Conservation (phyloP, 73 alveolate genomes). For the Effrenium voratum region DNA sequence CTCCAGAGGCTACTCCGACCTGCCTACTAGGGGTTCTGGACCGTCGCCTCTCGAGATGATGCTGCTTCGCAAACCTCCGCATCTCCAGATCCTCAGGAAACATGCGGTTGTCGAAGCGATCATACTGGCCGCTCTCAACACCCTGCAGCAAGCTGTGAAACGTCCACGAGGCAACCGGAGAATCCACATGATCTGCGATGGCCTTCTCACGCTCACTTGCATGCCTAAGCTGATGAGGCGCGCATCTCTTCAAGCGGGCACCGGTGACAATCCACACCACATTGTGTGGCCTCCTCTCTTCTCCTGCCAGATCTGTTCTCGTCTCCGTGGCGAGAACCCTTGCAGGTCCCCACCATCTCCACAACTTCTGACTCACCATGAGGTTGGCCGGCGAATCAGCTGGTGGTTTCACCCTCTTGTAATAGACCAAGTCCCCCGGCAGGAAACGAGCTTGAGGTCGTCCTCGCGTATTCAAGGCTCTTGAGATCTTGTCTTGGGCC, state of each 20-base stretch:
- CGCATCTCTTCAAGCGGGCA: slow-evolving; percentile 47
- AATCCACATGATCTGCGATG: not conserved
- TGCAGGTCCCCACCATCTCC: slow-evolving; percentile 9
- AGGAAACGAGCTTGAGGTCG: not conserved
- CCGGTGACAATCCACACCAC: slow-evolving; percentile 39
- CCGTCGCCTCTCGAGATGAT: not conserved
- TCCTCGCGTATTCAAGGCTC: not conserved
- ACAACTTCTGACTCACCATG: not conserved
- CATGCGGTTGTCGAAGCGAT: not conserved
- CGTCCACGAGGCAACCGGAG: slow-evolving; percentile 18
- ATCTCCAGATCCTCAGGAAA: not conserved
- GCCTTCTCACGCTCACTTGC: not conserved
- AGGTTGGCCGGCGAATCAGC: not conserved
- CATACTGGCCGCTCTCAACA: slow-evolving; percentile 11
- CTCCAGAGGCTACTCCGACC: not conserved
- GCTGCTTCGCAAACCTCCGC: not conserved
- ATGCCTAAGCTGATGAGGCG: slow-evolving; percentile 45
- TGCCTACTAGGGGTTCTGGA: not conserved
- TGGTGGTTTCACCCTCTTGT: not conserved
- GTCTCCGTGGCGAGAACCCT: slow-evolving; percentile 39
- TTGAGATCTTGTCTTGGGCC: not conserved
- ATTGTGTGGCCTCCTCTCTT: not conserved
- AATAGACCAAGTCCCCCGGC: not conserved
- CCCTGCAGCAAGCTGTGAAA: not conserved
- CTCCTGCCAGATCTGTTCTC: not conserved